Percentiles rank a stretch among this genome's conserved stretches.
These are phyloP conservation scores for Ajuga chamaepitys DNA, from an alignment of 257 asterid species.

Conservation along the genomic window DNA sequence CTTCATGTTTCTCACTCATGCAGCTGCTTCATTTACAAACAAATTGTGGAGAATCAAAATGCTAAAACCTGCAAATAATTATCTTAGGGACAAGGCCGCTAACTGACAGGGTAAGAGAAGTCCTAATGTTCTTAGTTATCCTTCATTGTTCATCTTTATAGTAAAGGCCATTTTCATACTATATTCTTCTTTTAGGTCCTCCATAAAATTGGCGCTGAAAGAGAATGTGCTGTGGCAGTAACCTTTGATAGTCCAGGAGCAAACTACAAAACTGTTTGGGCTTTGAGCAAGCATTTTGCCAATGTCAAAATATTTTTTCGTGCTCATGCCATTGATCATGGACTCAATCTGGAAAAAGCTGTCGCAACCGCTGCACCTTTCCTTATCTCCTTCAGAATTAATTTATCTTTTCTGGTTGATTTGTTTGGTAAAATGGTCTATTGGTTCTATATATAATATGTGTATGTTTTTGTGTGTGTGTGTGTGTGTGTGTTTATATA, in stretches of 20 bases:
- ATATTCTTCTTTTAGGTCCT: constrained; percentile 59
- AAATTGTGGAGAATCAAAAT: constrained; percentile 94
- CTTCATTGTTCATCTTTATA: constrained; percentile 4
- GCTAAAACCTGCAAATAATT: constrained; percentile 94
- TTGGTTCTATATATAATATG: too few species aligned
- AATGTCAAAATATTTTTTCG: constrained; percentile 95
- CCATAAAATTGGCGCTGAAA: constrained; percentile 93
- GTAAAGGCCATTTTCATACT: constrained; percentile 5
- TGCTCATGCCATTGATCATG: constrained; percentile 99
- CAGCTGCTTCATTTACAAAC: constrained; percentile 87
- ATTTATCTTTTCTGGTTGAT: not conserved
- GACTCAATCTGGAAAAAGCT: constrained; percentile 92
- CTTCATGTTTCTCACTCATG: constrained; percentile 17
- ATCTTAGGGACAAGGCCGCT: constrained; percentile 95
- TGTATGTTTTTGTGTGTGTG: too few species aligned
- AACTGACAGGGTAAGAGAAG: constrained; percentile 82
- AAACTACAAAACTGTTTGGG: constrained; percentile 99
- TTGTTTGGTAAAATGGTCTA: not conserved
- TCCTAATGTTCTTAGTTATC: constrained; percentile 11
- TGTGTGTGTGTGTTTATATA: too few species aligned
- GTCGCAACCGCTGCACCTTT: constrained; percentile 93
- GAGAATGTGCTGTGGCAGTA: constrained; percentile 97
- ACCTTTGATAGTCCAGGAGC: constrained; percentile 99
- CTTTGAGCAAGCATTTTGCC: constrained; percentile 90
- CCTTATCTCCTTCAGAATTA: not conserved